Conservation (phyloP, 106 monocot species). For the Dendrobium nobile region DNA sequence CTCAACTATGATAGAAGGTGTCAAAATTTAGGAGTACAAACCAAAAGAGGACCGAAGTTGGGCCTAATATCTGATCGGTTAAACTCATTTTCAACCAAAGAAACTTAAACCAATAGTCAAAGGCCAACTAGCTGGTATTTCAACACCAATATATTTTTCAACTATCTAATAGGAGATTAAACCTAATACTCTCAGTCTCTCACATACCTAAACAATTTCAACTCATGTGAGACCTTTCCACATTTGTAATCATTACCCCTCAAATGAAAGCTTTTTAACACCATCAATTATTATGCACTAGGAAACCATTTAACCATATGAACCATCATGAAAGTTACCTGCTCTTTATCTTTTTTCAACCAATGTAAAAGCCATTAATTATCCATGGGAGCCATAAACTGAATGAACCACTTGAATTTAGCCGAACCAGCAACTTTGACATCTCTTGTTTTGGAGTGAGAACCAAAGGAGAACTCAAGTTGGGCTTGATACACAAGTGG, state of each 20-base stretch:
- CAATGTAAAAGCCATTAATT: not conserved
- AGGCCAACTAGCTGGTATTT: too few relatives aligned
- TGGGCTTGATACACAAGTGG: too few relatives aligned
- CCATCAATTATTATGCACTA: not conserved
- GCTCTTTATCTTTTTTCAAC: not conserved
- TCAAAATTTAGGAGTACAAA: too few relatives aligned
- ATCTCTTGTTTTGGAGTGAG: too few relatives aligned
- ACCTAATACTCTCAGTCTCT: not conserved
- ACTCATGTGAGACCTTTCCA: not conserved
- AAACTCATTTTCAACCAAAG: too few relatives aligned
- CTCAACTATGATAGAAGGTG: too few relatives aligned
- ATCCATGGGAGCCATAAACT: not conserved
- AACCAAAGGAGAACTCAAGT: too few relatives aligned
- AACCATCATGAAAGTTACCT: not conserved
- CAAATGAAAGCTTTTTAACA: not conserved
- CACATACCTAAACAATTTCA: not conserved
- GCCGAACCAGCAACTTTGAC: too few relatives aligned
- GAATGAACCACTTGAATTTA: not conserved
- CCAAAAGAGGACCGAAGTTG: too few relatives aligned
- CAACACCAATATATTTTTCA: not conserved
- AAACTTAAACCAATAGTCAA: too few relatives aligned
- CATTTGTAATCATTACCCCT: not conserved
- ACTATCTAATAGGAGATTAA: not conserved
- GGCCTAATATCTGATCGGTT: too few relatives aligned
- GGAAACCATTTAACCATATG: not conserved